phyloP scores from a whole-genome alignment of 768 basidiomycete genomes.

The Mycena metata region DNA sequence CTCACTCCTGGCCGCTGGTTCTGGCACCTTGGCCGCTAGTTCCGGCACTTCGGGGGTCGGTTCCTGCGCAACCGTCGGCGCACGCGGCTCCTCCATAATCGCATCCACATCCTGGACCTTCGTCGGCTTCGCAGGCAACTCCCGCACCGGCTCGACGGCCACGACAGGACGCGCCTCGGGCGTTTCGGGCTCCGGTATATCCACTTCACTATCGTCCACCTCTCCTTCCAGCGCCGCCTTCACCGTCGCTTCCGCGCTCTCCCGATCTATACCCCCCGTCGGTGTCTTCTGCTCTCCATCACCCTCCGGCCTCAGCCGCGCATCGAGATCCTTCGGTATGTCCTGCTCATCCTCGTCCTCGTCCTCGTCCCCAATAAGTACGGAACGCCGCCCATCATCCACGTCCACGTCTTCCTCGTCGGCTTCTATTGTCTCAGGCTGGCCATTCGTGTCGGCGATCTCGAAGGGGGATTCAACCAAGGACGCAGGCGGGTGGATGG shows the following conservation, averaged over 20 bases:
- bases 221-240: conserved; percentile 53
- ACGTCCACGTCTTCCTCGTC: conserved; percentile 75
- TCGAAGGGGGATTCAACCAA: too few species aligned
- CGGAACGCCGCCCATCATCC: conserved; percentile 89
- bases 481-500: conserved; percentile 58
- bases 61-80: conserved; percentile 4
- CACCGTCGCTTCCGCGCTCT: conserved; percentile 58
- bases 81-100: conserved; percentile 39
- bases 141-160: conserved; percentile 45
- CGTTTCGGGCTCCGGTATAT: conserved; percentile 75
- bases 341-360: conserved; percentile 17
- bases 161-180: conserved; percentile 72
- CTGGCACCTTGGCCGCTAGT: background rate
- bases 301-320: conserved; percentile 59
- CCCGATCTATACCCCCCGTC: conserved; percentile 44
- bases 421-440: conserved; percentile 38
- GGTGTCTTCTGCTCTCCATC: conserved; percentile 76
- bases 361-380: conserved; percentile 55
- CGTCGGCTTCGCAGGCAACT: conserved; percentile 17
- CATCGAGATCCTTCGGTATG: conserved; percentile 46
- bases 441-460: too few species aligned
- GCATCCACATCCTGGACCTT: conserved; percentile 29
- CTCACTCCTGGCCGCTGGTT: conserved; percentile 19
- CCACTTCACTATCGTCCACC: conserved; percentile 45
- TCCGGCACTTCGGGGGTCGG: background rate